Conservation (phyloP, 139 green algal species). For the Chlamydomonas applanata region DNA sequence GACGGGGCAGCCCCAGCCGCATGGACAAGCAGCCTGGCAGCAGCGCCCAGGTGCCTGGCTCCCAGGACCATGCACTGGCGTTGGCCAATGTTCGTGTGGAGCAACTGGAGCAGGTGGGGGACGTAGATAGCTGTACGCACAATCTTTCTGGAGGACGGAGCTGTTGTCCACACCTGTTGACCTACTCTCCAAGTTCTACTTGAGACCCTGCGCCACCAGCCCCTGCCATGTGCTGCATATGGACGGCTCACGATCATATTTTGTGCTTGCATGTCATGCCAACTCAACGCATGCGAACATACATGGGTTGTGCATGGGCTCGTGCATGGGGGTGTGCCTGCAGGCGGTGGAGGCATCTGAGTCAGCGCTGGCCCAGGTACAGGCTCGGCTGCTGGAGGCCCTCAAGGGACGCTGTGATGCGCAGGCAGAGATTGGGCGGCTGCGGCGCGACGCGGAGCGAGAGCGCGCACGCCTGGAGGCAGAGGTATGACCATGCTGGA, state of each 20-base stretch:
- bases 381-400: constrained; percentile 41
- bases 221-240: no score
- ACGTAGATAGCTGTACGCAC: background rate
- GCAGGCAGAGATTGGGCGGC: constrained; percentile 8
- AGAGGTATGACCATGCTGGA: constrained; percentile 22
- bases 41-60: no score
- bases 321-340: background rate
- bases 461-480: constrained; percentile 25
- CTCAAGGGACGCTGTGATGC: constrained; percentile 14
- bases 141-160: no score
- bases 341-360: constrained; percentile 50
- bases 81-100: background rate
- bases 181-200: no score
- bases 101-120: constrained; percentile 13
- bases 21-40: no score
- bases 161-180: no score
- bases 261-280: no score
- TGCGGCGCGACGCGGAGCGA: constrained; percentile 25
- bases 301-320: no score
- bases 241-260: no score
- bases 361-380: constrained; percentile 48
- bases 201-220: no score
- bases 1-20: no score
- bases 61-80: background rate
- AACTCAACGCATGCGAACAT: no score